Conservation (phyloP, 176 grass and related monocot genomes). For the Bromus sterilis region DNA sequence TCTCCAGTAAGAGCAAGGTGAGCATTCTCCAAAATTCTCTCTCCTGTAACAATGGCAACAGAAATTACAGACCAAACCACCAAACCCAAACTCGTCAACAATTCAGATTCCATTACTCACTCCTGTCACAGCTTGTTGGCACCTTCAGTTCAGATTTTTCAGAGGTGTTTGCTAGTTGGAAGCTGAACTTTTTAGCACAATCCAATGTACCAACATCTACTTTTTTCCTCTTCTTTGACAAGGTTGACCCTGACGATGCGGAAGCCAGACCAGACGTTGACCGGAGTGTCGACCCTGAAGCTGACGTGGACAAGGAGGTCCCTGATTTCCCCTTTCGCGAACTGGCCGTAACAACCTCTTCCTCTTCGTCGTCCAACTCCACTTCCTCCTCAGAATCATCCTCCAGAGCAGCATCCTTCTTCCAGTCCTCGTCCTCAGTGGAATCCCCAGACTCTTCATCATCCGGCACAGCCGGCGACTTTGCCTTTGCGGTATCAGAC, state of each 20-base stretch:
- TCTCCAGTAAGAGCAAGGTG: conserved; percentile 48
- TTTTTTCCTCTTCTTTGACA: conserved; percentile 63
- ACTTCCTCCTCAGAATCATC: conserved; percentile 70
- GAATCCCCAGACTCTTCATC: conserved; percentile 37
- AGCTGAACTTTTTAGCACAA: conserved; percentile 72
- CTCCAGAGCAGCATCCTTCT: conserved; percentile 18
- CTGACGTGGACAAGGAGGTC: conserved; percentile 6
- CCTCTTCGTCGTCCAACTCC: conserved; percentile 57
- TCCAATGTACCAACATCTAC: conserved; percentile 54
- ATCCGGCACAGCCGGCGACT: conserved; percentile 14
- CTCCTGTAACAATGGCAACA: conserved; percentile 40
- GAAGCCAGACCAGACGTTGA: neutral
- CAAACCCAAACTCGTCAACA: neutral
- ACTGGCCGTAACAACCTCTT: conserved; percentile 29
- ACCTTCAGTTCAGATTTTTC: conserved; percentile 8
- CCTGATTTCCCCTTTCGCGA: conserved; percentile 28
- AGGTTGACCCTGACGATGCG: neutral
- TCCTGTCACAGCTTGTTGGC: conserved; percentile 2
- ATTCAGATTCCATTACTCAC: conserved; percentile 34
- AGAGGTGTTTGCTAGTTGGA: conserved; percentile 24
- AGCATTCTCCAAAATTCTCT: conserved; percentile 15
- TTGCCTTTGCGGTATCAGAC: conserved; percentile 27
- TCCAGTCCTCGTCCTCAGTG: conserved; percentile 76
- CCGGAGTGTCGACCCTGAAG: neutral
- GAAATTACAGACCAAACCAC: neutral